Base-by-base conservation (phyloP, 345 rosid species). In the Schrenkiella parvula region DNA sequence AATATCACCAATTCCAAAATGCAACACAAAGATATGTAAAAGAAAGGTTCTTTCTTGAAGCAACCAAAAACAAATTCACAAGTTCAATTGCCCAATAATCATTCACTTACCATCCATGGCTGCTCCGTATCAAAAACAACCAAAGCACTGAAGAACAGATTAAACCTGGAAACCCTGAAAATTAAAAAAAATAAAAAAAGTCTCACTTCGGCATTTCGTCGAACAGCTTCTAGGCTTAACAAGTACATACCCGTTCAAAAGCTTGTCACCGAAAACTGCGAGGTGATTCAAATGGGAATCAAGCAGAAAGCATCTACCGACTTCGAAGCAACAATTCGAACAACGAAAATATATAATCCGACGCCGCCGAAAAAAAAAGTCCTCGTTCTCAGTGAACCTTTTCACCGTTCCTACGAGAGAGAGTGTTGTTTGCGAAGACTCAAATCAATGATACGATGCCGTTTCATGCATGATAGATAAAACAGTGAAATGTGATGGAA, bases 331-430 rank as follows among this genome's bases (percentile, higher is more conserved):
- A 18, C 1, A 55, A 64, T 10, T 1, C 18, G 39, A 22, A 22
- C 3, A 25, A 12, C 14, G 17, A 48, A 81, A 81, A 86, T 88
- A 90, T 82, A 86, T 82, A 82, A 92, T 26, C 39, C 81, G 77
- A 87, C 81, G 85, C 87, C 82, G 31, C 54, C 78, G 52, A 88
- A 80, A 78, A 89, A 89, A 74, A 64, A 87, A 84, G 32, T 15
- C 3, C 1, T 9, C 6, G 8, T 42, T n/a, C 46, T 15, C 19
- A 42, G 46, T 0, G 46, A n/a, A n/a, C 19, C 1, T 6, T 42
- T 6, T 42, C 8, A 42, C 8, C 47, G 10, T 42, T 21, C 2
- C 47, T n/a, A 6, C 19, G 3, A 15, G 8, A 42, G 21, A 14
- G 8, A 5, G n/a, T 38, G 3, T 42, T 42, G 47, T 15, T 14